Base-by-base conservation (phyloP, 345 rosid genomes). In the Gossypium rotundifolium region DNA sequence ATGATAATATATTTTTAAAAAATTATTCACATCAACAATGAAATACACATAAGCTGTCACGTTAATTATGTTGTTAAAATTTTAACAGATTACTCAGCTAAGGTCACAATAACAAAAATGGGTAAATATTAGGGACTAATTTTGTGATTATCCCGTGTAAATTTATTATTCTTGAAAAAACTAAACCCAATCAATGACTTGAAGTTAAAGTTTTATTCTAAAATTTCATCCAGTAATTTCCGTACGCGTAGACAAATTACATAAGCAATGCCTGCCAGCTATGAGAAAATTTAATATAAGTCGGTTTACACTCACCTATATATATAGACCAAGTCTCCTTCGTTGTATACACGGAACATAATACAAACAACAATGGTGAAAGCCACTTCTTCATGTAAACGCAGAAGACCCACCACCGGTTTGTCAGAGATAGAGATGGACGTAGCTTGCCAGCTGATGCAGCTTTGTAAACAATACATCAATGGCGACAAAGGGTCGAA, bases 401-500 rank as follows among this genome's bases (percentile, higher is more conserved):
- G 70, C 29, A 65, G 20, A 20, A 44, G 6, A 18, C 0, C 29
- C 27, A 44, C 3, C 17, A 44, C 3, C 5, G 12, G 29, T 11
- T 44, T 65, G 33, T 65, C 70, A 5, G n/a, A 11, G 29, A 18
- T 20, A 22, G 70, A 65, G 70, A 65, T 44, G 52, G 70, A 65
- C 52, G 70, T 65, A 3, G 70, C 52, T 20, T 29, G 52, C 17
- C 70, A 44, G 70, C 53, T 65, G 27, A 44, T 65, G 53, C 70
- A 18, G 29, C 70, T 65, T 7, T 65, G 70, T 6, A 59, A 27
- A 25, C 11, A 23, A 23, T 23, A 59, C 40, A 59, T 57, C 25
- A 20, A 59, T 25, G 64, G 25, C 53, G 5, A 65, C 53, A 65
- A 12, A 65, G 53, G 52, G 52, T 20, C 9, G 8, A 8, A 27